Percentiles rank a stretch among this genome's conserved stretches.
phyloP scores from a whole-genome alignment of 225 moss, liverwort and hornwort species.

The Antitrichia curtipendula region DNA sequence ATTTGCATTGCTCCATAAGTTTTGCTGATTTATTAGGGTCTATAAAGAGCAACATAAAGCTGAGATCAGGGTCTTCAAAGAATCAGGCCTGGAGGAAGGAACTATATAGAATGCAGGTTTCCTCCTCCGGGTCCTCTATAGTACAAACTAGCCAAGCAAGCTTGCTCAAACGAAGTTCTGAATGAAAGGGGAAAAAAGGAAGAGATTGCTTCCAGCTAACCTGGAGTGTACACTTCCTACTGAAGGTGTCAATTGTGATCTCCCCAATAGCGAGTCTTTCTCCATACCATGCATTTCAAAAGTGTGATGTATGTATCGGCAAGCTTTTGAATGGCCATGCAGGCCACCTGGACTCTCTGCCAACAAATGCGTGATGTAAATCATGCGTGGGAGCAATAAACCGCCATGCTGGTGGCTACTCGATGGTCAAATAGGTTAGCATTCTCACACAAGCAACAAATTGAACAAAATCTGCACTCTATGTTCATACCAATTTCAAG shows the following conservation, averaged over 20 bases:
- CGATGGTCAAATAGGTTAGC: conserved; percentile 59
- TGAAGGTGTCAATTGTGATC: conserved; percentile 36
- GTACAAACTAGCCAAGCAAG: background rate
- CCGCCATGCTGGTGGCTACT: conserved; percentile 63
- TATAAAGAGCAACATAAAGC: background rate
- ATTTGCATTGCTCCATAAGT: background rate
- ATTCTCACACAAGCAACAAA: conserved; percentile 27
- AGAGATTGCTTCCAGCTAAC: background rate
- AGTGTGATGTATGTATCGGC: conserved; percentile 58
- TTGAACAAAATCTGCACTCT: background rate
- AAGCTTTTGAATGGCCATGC: conserved; percentile 46
- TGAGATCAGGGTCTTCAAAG: background rate
- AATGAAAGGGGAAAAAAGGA: background rate
- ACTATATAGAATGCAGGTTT: background rate
- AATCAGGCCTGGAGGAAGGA: background rate
- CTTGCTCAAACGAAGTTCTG: background rate
- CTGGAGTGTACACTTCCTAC: conserved; percentile 69
- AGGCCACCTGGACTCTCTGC: conserved; percentile 53
- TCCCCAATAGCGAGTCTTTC: conserved; percentile 56
- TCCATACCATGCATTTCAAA: conserved; percentile 71
- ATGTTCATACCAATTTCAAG: background rate
- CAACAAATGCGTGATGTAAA: conserved; percentile 58
- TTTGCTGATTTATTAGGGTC: background rate
- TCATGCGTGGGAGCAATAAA: conserved; percentile 65
- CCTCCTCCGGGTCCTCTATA: background rate